Evolutionary conservation across 495 filamentous ascomycete genomes (phyloP).

Genomic region (Neurospora intermedia): DNA sequence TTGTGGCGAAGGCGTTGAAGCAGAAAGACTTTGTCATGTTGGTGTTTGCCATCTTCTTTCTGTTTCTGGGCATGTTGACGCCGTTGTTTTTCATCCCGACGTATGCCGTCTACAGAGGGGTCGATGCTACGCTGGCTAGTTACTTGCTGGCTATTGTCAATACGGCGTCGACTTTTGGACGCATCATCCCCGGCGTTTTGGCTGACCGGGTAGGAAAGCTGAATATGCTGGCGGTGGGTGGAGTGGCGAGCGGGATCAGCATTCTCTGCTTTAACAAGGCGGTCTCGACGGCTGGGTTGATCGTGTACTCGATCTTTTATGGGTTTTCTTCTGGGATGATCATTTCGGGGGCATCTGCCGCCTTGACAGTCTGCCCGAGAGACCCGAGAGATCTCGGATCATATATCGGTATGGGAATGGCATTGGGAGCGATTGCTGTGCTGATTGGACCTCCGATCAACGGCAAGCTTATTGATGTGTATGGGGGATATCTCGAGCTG

Average conservation of each 20-base stretch:
- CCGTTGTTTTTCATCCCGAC: slow-evolving; percentile 48
- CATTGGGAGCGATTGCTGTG: slow-evolving; percentile 28
- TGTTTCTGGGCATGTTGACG: slow-evolving; percentile 41
- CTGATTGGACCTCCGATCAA: slow-evolving; percentile 45
- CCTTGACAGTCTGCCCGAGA: slow-evolving; percentile 30
- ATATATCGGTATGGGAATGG: slow-evolving; percentile 46
- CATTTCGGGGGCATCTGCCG: slow-evolving; percentile 33
- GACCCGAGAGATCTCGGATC: slow-evolving; percentile 39
- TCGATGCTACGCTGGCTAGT: slow-evolving; percentile 40
- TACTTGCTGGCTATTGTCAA: slow-evolving; percentile 44
- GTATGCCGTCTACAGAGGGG: slow-evolving; percentile 39
- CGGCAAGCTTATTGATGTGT: slow-evolving; percentile 34
- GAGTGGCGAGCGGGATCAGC: slow-evolving; percentile 27
- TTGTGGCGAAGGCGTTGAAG: slow-evolving; percentile 31
- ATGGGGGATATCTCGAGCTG: slow-evolving; percentile 29
- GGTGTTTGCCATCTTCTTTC: slow-evolving; percentile 30
- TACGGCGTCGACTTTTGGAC: slow-evolving; percentile 42
- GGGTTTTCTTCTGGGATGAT: slow-evolving; percentile 37
- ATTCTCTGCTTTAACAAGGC: slow-evolving; percentile 31
- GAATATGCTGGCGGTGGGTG: slow-evolving; percentile 33
- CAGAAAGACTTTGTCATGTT: slow-evolving; percentile 26
- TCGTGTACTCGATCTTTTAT: slow-evolving; percentile 25
- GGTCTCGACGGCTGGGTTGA: slow-evolving; percentile 26
- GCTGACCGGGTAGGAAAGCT: slow-evolving; percentile 43
- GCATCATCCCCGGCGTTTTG: slow-evolving; percentile 44